Conservation (phyloP, 768 basidiomycete species). For the Hemileccinum impolitum region DNA sequence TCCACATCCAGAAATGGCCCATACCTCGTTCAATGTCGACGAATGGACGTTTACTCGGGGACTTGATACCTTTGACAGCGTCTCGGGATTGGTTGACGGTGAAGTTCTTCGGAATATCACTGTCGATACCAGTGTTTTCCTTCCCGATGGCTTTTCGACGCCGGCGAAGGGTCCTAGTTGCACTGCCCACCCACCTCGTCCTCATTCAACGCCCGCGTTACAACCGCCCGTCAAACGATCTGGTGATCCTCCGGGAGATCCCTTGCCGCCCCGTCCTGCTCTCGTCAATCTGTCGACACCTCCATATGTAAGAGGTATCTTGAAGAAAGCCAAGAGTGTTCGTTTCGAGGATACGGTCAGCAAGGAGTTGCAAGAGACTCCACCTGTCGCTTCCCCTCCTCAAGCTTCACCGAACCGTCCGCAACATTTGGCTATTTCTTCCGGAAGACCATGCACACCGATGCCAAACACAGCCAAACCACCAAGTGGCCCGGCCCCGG, state of each 20-base stretch:
- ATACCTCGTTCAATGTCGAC: slow-evolving; percentile 23
- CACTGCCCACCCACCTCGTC: not conserved
- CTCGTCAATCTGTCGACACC: slow-evolving; percentile 27
- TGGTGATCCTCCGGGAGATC: slow-evolving; percentile 17
- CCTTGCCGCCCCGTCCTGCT: slow-evolving; percentile 21
- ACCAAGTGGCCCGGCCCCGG: not conserved
- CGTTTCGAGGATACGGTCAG: slow-evolving; percentile 31
- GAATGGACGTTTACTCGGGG: slow-evolving; percentile 38
- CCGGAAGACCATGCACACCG: slow-evolving; percentile 14
- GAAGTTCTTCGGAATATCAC: slow-evolving; percentile 1
- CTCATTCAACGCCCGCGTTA: not conserved
- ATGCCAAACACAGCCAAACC: not conserved
- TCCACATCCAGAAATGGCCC: not conserved
- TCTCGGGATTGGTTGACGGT: slow-evolving; percentile 6
- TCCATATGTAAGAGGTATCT: slow-evolving; percentile 33
- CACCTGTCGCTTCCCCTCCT: not conserved
- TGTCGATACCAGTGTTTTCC: slow-evolving; percentile 8
- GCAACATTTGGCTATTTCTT: not conserved
- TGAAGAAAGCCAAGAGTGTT: slow-evolving; percentile 40
- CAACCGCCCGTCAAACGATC: slow-evolving; percentile 7
- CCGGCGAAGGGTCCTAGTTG: not conserved
- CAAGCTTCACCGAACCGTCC: slow-evolving; percentile 7
- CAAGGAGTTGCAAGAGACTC: slow-evolving; percentile 3
- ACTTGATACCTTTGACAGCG: slow-evolving; percentile 23
- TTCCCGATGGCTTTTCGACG: slow-evolving; percentile 14